Evolutionary conservation across 371 early-diverging fungal genomes (phyloP), one percentile per base, ranked within the genome.

Genomic region (Mortierella sp.): DNA sequence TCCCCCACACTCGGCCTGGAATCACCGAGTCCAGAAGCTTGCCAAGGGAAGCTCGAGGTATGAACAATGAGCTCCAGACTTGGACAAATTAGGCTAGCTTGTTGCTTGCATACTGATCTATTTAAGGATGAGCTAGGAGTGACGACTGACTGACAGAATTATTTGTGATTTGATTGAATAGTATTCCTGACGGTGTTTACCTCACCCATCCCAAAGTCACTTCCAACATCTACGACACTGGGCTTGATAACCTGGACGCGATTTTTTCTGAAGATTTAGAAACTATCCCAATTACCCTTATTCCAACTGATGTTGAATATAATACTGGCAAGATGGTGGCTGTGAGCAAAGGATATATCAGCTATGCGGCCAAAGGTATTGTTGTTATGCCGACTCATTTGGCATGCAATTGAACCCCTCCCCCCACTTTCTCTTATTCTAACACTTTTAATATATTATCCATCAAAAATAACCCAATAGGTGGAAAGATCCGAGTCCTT

Each of bases 401-500:
- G 37, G 37, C n/a, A n/a, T n/a, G n/a, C n/a, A n/a, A n/a, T n/a
- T n/a, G n/a, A n/a, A n/a, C n/a, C n/a, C n/a, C n/a, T n/a, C n/a
- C n/a, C n/a, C n/a, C n/a, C n/a, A n/a, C n/a, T n/a, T n/a, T n/a
- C n/a, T n/a, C n/a, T 57, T 14, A 50, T 48, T 60, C 1, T 14
- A 16, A 46, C 15, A 51, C 21, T 66, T 21, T 37, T 48, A 18
- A 64, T 14, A 15, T 62, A 4, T 19, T 23, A 25, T 11, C 16
- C 9, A 29, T 18, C 37, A 37, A 37, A 37, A 5, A 5, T 37
- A 37, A 37, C 9, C 3, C 37, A 37, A n/a, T 68, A 83, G 84
- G 76, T 14, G 84, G 82, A 53, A 83, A 80, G 69, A 80, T 83
- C 30, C 70, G 84, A 1, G 81, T 83, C n/a, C 82, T 83, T 46